Base-by-base conservation (phyloP, 1,284 basidiomycete species). In the Entoloma clypeatum region DNA sequence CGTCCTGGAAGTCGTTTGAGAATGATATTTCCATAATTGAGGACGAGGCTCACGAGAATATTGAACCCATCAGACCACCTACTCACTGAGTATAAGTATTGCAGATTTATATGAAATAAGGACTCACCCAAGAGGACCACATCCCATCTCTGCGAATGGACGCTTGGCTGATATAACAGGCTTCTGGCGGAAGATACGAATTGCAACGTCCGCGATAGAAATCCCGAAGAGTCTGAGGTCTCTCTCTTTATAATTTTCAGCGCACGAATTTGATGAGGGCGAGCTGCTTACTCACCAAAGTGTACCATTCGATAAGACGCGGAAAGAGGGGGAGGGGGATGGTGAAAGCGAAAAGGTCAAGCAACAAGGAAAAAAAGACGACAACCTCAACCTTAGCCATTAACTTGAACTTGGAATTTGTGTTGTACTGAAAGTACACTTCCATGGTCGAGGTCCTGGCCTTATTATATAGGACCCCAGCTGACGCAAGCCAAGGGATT, bases 311-410 rank as follows among this genome's bases (percentile, higher is more conserved):
- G 37, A 91, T 86, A 38, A 91, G 71, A 29, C 91, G 79, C 32
- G 91, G 92, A 63, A 94, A 94, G 27, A 94, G 76, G 23, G 91
- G 91, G 22, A 94, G 71, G n/a, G 91, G 91, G 31, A 94, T 89
- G n/a, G 92, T 94, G 62, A 93, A 94, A 9, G 91, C 90, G 45
- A 94, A 86, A 13, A 94, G 77, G 62, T 94, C 91, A 36, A 94
- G 72, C 18, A 94, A 74, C 25, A 94, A 68, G 2, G 90, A 91
- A 43, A 86, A 60, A 58, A 93, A 83, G 36, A 94, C 90, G 48
- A 92, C 74, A 3, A 74, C 80, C 60, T 86, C 79, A 41, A 91
- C 75, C 51, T 69, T 78, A 24, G 67, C 69, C 81, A 86, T 87
- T n/a, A n/a, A n/a, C n/a, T n/a, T n/a, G n/a, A n/a, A n/a, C n/a